These are phyloP conservation scores for Colletotrichum agaves DNA, from an alignment of 2,329 filamentous ascomycete species.

Conservation along the genomic window DNA sequence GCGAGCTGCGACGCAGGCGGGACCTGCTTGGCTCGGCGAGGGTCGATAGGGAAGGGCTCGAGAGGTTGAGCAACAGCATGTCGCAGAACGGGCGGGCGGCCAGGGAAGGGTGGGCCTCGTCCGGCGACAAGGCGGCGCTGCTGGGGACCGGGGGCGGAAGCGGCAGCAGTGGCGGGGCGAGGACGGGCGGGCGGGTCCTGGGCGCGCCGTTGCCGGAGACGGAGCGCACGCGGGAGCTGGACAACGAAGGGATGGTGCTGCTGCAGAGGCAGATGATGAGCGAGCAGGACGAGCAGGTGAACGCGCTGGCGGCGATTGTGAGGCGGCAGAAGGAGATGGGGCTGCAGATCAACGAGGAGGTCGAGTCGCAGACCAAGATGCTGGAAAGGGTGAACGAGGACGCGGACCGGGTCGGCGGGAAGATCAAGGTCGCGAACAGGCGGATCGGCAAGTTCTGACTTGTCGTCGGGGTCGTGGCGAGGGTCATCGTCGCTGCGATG, in stretches of 20 bases:
- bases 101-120: conserved; percentile 60
- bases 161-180: conserved; percentile 43
- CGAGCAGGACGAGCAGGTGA: conserved; percentile 79
- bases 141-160: conserved; percentile 51
- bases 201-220: conserved; percentile 80
- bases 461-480: conserved; percentile 41
- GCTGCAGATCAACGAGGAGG: conserved; percentile 78
- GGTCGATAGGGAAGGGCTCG: conserved; percentile 80
- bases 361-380: conserved; percentile 77
- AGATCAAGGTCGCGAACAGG: conserved; percentile 80
- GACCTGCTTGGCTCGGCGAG: conserved; percentile 76
- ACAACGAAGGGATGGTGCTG: conserved; percentile 79
- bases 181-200: conserved; percentile 71
- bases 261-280: conserved; percentile 79
- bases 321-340: conserved; percentile 82
- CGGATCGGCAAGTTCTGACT: conserved; percentile 73
- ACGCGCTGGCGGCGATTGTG: conserved; percentile 75
- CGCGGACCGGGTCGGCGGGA: conserved; percentile 71
- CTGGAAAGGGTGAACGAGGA: conserved; percentile 74
- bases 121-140: conserved; percentile 62
- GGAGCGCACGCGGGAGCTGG: conserved; percentile 78
- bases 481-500: conserved; percentile 43
- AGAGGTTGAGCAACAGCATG: conserved; percentile 73
- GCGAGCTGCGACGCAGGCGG: conserved; percentile 76
- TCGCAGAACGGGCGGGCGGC: conserved; percentile 43